Conservation (phyloP, 352 stramenopile species). For the Pythium angustatum region DNA sequence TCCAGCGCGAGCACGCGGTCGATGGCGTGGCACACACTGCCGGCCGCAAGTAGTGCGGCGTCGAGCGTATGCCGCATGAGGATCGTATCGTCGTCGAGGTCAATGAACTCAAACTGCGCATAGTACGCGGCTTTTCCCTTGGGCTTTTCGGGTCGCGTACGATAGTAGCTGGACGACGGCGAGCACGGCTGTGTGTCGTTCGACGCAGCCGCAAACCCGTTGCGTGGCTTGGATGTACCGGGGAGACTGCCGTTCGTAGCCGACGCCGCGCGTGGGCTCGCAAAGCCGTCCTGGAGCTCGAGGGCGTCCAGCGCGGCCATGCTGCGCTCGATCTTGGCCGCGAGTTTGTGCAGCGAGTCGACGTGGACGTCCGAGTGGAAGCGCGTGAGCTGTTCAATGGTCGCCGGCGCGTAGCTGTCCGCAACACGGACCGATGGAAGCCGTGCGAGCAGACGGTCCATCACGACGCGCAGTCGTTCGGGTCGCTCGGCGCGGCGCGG, state of each 20-base stretch:
- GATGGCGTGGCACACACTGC: conserved; percentile 37
- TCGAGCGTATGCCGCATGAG: conserved; percentile 69
- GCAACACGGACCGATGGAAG: conserved; percentile 41
- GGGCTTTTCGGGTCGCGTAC: conserved; percentile 15
- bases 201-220: background rate
- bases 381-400: conserved; percentile 47
- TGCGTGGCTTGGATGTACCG: background rate
- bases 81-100: conserved; percentile 67
- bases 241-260: conserved; percentile 8
- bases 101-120: conserved; percentile 60
- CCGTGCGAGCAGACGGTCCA: conserved; percentile 32
- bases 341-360: conserved; percentile 48
- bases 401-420: conserved; percentile 35
- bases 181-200: conserved; percentile 22
- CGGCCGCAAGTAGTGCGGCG: conserved; percentile 34
- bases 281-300: conserved; percentile 19
- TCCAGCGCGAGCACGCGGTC: conserved; percentile 31
- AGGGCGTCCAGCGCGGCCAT: conserved; percentile 53
- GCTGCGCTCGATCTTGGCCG: conserved; percentile 58
- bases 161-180: conserved; percentile 17
- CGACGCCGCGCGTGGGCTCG: conserved; percentile 14
- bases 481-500: conserved; percentile 47
- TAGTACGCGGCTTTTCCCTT: conserved; percentile 53
- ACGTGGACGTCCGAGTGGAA: conserved; percentile 65
- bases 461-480: conserved; percentile 50